Base-by-base conservation (phyloP, 768 basidiomycete species). In the Tricholoma hemisulphureum region DNA sequence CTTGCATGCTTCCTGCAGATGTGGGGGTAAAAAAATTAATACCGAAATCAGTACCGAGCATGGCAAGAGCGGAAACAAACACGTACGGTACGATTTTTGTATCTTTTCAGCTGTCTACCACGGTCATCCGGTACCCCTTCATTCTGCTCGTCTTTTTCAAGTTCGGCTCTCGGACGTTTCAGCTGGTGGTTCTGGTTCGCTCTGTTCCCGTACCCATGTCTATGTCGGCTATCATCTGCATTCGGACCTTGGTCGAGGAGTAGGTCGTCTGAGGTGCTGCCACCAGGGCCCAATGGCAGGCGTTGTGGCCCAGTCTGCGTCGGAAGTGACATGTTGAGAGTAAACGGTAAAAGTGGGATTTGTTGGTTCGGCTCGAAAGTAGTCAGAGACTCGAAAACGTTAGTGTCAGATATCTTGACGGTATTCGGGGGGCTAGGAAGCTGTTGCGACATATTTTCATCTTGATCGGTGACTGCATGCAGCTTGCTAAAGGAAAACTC, bases 231-330 rank as follows among this genome's bases (percentile, higher is more conserved):
- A 43, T 55, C 50, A 53, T 58, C 57, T n/a, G 35, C 13, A 13
- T 29, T n/a, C 5, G 21, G n/a, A 45, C 20, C 6, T 13, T 31
- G 32, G 26, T 58, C 57, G 1, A 35, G 18, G 23, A 41, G 49
- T 29, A 51, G 50, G 24, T 14, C 5, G 16, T 43, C 43, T 4
- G 14, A 24, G 18, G 24, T 24, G n/a, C 60, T 58, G 20, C 58
- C 63, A 39, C 62, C 63, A 13, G 59, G 13, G 35, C 58, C 58
- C 10, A 62, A 51, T 21, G 62, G 52, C 3, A 66, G 57, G 5
- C 63, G 63, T 32, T 60, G 63, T 13, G 65, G 61, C 14, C 63
- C 65, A 37, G 53, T 58, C 35, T 59, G 60, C n/a, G 59, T 61
- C 26, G 56, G 10, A 11, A 41, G 41, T 16, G 59, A 62, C 43